These are phyloP conservation scores for Geotrichum candidum DNA, from an alignment of 1,139 yeast genomes.

Conservation along the genomic window DNA sequence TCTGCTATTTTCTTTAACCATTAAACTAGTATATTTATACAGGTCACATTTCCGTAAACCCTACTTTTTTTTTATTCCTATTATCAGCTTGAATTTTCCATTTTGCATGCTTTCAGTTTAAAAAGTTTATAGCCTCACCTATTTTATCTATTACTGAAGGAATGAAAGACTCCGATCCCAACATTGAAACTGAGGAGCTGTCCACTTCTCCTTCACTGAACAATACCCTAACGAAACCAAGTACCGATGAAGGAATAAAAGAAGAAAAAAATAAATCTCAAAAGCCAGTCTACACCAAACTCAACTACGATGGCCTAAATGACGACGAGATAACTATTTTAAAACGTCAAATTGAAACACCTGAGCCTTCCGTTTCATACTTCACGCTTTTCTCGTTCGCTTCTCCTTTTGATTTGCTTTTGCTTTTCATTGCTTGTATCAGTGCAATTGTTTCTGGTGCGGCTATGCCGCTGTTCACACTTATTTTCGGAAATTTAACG, in stretches of 20 bases:
- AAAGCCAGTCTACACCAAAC: constrained; percentile 2
- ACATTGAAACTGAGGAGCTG: too few species aligned
- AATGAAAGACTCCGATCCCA: too few species aligned
- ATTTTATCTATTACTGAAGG: too few species aligned
- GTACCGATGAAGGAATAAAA: not conserved
- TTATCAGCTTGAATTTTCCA: not conserved
- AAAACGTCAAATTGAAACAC: constrained; percentile 31
- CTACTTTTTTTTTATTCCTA: not conserved
- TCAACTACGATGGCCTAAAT: constrained; percentile 25
- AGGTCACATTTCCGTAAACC: too few species aligned
- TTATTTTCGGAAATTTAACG: constrained; percentile 38
- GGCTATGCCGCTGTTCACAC: constrained; percentile 38
- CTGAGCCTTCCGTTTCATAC: constrained; percentile 27
- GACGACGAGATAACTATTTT: constrained; percentile 33
- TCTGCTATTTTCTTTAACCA: too few species aligned
- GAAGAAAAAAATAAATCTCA: not conserved
- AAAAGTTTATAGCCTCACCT: not conserved
- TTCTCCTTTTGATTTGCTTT: constrained; percentile 27
- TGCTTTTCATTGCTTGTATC: constrained; percentile 30
- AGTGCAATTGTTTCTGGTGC: constrained; percentile 37
- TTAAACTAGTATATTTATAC: too few species aligned
- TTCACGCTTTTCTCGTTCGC: constrained; percentile 37
- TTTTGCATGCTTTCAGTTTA: not conserved
- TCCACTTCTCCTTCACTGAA: too few species aligned
- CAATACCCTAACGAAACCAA: too few species aligned